A percentile compares a stretch with the other conserved stretches of the same genome.
phyloP scores from a whole-genome alignment of 805 yeast species.

The Metschnikowia santaceciliae region DNA sequence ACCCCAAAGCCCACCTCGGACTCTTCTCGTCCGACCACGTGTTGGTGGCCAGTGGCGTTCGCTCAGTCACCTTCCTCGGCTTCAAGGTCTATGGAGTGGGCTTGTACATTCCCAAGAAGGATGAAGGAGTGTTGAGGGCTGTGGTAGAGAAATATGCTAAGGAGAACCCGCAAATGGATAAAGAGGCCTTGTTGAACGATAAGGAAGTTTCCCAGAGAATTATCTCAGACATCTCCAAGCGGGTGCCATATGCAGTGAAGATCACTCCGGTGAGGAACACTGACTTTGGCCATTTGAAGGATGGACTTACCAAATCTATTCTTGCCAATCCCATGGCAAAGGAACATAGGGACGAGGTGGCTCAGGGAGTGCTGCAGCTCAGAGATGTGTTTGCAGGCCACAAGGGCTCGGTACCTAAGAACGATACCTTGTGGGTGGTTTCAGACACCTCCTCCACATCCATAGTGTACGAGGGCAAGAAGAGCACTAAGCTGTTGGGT shows the following conservation, averaged over 20 bases:
- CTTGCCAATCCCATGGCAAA: conserved; percentile 63
- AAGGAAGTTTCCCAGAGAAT: conserved; percentile 49
- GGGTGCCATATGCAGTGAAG: conserved; percentile 63
- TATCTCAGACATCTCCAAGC: conserved; percentile 52
- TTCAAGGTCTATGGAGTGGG: conserved; percentile 89
- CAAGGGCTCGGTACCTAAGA: conserved; percentile 71
- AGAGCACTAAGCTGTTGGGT: conserved; percentile 44
- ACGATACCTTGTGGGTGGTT: conserved; percentile 59
- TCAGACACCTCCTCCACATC: conserved; percentile 9
- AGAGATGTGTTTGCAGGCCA: conserved; percentile 53
- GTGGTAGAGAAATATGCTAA: conserved; percentile 8
- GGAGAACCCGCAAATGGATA: conserved; percentile 4
- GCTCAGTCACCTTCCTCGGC: conserved; percentile 76
- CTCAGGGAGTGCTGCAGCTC: conserved; percentile 64
- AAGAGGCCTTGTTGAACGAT: conserved; percentile 38
- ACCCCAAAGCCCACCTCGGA: conserved; percentile 6
- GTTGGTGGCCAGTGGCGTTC: conserved; percentile 73
- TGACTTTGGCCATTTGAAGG: conserved; percentile 83
- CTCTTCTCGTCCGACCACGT: conserved; percentile 38
- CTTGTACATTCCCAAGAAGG: conserved; percentile 65
- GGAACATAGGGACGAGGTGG: conserved; percentile 33
- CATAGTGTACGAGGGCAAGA: conserved; percentile 14
- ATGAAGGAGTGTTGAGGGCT: conserved; percentile 26
- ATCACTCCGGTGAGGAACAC: conserved; percentile 88
- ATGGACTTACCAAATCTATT: conserved; percentile 81